Evolutionary conservation across 257 asterid species (phyloP), one percentile per base, ranked within the genome.

Genomic region (Solanum clarkiae): DNA sequence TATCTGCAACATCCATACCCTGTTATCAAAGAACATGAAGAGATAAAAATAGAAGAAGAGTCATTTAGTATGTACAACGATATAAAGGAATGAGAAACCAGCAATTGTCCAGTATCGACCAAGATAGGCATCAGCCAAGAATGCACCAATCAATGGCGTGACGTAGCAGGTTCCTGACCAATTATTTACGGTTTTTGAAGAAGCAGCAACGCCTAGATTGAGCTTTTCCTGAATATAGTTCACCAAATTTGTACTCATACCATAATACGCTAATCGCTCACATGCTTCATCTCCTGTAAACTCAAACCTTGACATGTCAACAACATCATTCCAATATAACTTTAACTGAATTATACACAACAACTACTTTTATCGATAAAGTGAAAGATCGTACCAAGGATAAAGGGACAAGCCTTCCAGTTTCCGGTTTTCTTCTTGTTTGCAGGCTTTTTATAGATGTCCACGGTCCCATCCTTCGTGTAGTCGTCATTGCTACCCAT

Each of bases 251-350:
- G 98, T 91, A 85, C 97, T 87, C 97, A 95, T 94, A 42, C 98
- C 98, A 87, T 95, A 95, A 90, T 93, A 94, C 8, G 98, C 98
- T 90, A 95, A 88, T 86, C 98, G 86, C 93, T 95, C 98, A 32
- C 95, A 93, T 42, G 94, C 89, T 88, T 95, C 98, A 3, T 93
- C 93, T 22, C 92, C 98, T 95, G 88, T 88, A 10, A 80, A 1
- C 56, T 62, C 47, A 12, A n/a, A 47, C 72, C 6, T 20, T 17
- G 26, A 45, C 55, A 81, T 53, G 26, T 56, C 80, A 65, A 68
- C 7, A 7, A 24, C 82, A 36, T 63, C 56, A 56, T 75, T 59
- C 13, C 26, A 81, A 0, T 2, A 15, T 14, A 47, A 75, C 81
- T 75, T 22, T 12, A 74, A 75, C 6, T 75, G 14, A 13, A 75